A percentile compares a stretch with the other conserved stretches of the same genome.
These are phyloP conservation scores for Aegilops sharonensis DNA, from an alignment of 176 grass and related monocot genomes.

Conservation along the genomic window DNA sequence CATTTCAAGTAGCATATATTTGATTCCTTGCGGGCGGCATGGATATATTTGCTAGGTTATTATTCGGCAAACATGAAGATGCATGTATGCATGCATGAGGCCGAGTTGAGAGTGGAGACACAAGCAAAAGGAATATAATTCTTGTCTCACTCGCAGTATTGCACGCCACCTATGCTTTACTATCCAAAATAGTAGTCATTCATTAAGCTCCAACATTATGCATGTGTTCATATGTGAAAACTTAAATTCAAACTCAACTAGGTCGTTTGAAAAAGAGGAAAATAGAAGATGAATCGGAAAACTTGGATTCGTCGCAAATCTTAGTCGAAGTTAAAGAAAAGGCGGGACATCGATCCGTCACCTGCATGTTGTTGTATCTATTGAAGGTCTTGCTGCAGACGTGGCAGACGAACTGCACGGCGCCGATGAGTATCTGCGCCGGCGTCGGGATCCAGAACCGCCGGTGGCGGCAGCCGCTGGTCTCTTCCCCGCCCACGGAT, in stretches of 20 bases:
- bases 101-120: not conserved
- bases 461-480: slow-evolving; percentile 4
- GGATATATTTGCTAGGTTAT: slow-evolving; percentile 30
- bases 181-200: not conserved
- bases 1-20: not conserved
- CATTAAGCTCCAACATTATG: not conserved
- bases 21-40: slow-evolving; percentile 21
- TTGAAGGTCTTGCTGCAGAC: slow-evolving; percentile 94
- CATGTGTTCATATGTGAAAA: not conserved
- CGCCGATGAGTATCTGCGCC: slow-evolving; percentile 78
- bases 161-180: not conserved
- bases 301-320: not conserved
- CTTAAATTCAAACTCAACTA: not conserved
- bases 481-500: not conserved
- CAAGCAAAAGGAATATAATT: not conserved
- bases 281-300: not conserved
- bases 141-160: not conserved
- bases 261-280: not conserved
- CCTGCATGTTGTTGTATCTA: slow-evolving; percentile 98
- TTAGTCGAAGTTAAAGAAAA: not conserved
- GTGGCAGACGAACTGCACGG: slow-evolving; percentile 82
- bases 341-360: not conserved
- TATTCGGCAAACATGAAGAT: not conserved
- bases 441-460: slow-evolving; percentile 87
- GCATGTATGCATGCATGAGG: not conserved